Base-by-base conservation (phyloP, 140 eudicot genomes). In the Erigeron philadelphicus region DNA sequence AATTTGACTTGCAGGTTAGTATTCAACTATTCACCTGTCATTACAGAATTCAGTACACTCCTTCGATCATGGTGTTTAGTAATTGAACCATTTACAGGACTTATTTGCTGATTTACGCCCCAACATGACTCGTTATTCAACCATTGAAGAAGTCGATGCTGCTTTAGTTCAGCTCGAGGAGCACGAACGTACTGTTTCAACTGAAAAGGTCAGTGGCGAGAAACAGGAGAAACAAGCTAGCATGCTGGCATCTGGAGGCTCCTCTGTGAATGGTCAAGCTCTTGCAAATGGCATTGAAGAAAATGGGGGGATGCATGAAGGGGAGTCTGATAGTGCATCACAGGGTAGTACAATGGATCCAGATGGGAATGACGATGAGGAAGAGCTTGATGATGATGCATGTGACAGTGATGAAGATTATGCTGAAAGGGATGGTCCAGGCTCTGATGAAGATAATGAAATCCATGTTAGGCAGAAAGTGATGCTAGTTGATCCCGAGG, bases 1-100 rank as follows among this genome's bases (percentile, higher is more conserved):
- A 93, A 70, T 93, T 89, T 68, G 98, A 93, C 83, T 78, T 93
- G 68, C 98, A 93, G 98, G 98, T 93, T 63, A 23, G 92, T 77
- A 6, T 53, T 11, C 38, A n/a, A 9, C 25, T 58, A 6, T 53
- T 11, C 38, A n/a, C 10, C 25, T 58, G 21, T 38, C 53, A 13
- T 46, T 11, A 35, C 55, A 40, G 45, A 59, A 46, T 55, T 56
- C 18, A 17, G 31, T 43, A 66, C 45, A 67, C 70, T 40, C 50
- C 50, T 47, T 61, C 69, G 15, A 13, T 45, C 7, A 6, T 11
- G 18, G 43, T 46, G 18, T 80, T 80, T 58, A 65, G 49, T 41
- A 63, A 49, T 61, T 52, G 18, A 74, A 74, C 6, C 66, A n/a
- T 78, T 61, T 72, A 46, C 82, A 93, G 98, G 98, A 93, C 67